Evolutionary conservation across 2,329 filamentous ascomycete species (phyloP).

Genomic region (Nigrospora osmanthi): DNA sequence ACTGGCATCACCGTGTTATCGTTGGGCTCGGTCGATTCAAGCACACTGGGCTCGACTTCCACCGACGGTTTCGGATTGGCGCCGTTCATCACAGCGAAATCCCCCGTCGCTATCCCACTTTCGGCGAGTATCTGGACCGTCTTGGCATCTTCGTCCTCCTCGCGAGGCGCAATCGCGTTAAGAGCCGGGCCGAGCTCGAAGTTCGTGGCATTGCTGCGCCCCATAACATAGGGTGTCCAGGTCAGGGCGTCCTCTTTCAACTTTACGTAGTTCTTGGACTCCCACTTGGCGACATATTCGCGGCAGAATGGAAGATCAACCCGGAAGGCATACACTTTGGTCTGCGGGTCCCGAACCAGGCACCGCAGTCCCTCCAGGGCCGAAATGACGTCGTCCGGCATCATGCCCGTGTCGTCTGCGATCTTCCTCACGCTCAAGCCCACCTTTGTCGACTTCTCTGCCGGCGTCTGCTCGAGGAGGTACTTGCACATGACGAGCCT

Average conservation of each 20-base stretch:
- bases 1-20: constrained; percentile 17
- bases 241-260: constrained; percentile 74
- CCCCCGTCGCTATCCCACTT: constrained; percentile 21
- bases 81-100: constrained; percentile 14
- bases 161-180: constrained; percentile 79
- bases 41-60: constrained; percentile 17
- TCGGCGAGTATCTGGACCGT: constrained; percentile 20
- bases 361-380: constrained; percentile 85
- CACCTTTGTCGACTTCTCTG: constrained; percentile 28
- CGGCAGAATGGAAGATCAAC: constrained; percentile 80
- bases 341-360: constrained; percentile 81
- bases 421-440: constrained; percentile 59
- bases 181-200: constrained; percentile 77
- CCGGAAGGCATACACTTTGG: constrained; percentile 81
- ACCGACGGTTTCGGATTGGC: constrained; percentile 20
- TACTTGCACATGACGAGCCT: constrained; percentile 81
- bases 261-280: constrained; percentile 79
- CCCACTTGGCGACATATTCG: constrained; percentile 83
- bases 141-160: constrained; percentile 55
- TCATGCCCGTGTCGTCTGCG: constrained; percentile 89
- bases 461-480: constrained; percentile 50
- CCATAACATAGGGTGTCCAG: constrained; percentile 98
- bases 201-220: constrained; percentile 70
- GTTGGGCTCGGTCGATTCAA: constrained; percentile 31
- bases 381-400: constrained; percentile 90